Percentiles rank a stretch among this genome's conserved stretches.
These are phyloP conservation scores for Crithidia bombi DNA, from an alignment of 208 protist species.

Conservation along the genomic window DNA sequence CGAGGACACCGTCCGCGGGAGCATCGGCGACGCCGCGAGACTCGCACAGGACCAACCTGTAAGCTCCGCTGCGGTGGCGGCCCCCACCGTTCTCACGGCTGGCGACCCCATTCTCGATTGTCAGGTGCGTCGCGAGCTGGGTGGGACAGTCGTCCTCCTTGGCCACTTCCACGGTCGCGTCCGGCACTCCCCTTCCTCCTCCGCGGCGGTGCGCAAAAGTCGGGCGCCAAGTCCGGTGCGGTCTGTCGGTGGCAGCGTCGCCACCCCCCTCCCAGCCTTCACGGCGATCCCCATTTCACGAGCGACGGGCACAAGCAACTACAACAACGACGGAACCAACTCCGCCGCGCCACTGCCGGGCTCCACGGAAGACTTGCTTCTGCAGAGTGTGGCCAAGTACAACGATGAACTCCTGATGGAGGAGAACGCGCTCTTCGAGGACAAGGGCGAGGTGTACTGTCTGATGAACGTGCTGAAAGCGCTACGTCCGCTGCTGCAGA, in stretches of 20 bases:
- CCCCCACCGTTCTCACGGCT: neutral
- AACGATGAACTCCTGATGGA: constrained; percentile 23
- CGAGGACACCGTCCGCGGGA: constrained; percentile 8
- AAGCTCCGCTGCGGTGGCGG: neutral
- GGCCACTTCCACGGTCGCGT: constrained; percentile 40
- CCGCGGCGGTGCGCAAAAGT: constrained; percentile 22
- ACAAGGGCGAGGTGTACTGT: constrained; percentile 36
- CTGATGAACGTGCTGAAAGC: constrained; percentile 37
- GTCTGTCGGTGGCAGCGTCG: constrained; percentile 8
- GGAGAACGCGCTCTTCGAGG: constrained; percentile 35
- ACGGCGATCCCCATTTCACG: neutral
- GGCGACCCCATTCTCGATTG: constrained; percentile 34
- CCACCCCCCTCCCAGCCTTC: constrained; percentile 1
- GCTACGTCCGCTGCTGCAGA: constrained; percentile 35
- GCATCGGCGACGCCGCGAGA: neutral
- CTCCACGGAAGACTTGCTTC: constrained; percentile 13
- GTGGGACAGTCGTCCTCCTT: constrained; percentile 54
- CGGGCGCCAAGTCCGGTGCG: constrained; percentile 17
- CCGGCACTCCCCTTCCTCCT: constrained; percentile 18
- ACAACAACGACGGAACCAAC: neutral
- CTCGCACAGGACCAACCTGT: neutral
- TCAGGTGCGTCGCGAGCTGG: constrained; percentile 55
- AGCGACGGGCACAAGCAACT: neutral
- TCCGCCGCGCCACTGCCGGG: neutral
- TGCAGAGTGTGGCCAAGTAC: constrained; percentile 21